Percentiles rank a stretch among this genome's conserved stretches.
Evolutionary conservation across 768 basidiomycete species (phyloP).

Genomic region (Rubroboletus pulcherrimus): DNA sequence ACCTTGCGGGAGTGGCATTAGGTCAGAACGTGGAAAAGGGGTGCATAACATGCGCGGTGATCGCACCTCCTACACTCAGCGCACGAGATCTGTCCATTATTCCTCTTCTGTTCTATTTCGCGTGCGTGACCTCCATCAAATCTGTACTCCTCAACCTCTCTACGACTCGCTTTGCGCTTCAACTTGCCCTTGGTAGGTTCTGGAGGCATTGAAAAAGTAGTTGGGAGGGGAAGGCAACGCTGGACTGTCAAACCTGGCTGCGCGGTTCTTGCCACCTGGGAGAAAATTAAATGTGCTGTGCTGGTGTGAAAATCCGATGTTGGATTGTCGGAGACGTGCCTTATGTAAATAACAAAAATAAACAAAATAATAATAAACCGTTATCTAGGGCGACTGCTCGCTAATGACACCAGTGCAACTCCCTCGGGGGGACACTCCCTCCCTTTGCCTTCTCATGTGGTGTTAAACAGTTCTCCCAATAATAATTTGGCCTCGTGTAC

Average conservation of each 20-base stretch:
- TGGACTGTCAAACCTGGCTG: slow-evolving; percentile 6
- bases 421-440: not conserved
- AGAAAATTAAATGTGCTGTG: slow-evolving; percentile 23
- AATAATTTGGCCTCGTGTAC: not conserved
- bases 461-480: not conserved
- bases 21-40: slow-evolving; percentile 23
- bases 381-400: too few relatives aligned
- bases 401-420: too few relatives aligned
- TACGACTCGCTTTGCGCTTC: slow-evolving; percentile 47
- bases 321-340: slow-evolving; percentile 7
- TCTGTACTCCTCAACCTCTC: slow-evolving; percentile 47
- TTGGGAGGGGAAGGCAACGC: slow-evolving; percentile 7
- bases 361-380: too few relatives aligned
- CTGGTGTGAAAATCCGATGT: slow-evolving; percentile 29
- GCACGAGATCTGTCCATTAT: slow-evolving; percentile 71
- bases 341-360: not conserved
- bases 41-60: slow-evolving; percentile 40
- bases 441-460: not conserved
- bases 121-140: slow-evolving; percentile 53
- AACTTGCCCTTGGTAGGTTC: slow-evolving; percentile 50
- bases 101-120: slow-evolving; percentile 73
- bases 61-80: slow-evolving; percentile 79
- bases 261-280: slow-evolving; percentile 17
- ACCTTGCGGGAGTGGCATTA: slow-evolving; percentile 36
- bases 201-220: slow-evolving; percentile 44